Evolutionary conservation across 179 eudicot genomes (phyloP), one percentile per base, ranked within the genome.

Genomic region (Sideroxylon spinosum): DNA sequence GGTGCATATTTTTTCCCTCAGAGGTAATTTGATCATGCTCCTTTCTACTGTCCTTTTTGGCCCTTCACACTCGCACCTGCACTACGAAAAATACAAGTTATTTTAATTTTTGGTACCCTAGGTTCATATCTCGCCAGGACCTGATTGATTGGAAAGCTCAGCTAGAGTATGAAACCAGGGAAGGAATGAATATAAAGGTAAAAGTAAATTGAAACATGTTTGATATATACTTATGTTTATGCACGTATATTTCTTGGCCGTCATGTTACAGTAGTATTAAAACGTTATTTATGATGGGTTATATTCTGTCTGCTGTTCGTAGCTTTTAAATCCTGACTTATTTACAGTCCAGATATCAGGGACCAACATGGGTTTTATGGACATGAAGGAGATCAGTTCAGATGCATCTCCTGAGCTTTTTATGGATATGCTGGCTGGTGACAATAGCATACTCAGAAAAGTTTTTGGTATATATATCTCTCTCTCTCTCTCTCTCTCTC

Each of bases 301-400:
- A 25, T 62, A 25, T 78, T 71, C 22, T n/a, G 60, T 6, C 37
- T 32, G 16, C 64, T 20, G 28, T 74, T 81, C 77, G 53, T 75
- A 66, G 48, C 73, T 81, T 77, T 78, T 52, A 80, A 83, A 80
- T 83, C 71, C 90, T 95, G 90, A 91, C 93, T 84, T 84, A 82
- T 87, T 83, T 88, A 86, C 97, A 95, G 98, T 93, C 92, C 98
- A 95, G 98, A 86, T 93, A 85, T 87, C 92, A 90, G 85, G 88
- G 86, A 82, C 85, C 85, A 86, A 88, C 84, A 81, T 88, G 84
- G 88, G 88, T 72, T 86, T 93, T 72, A 88, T 95, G 85, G 98
- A 95, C 82, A 85, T 83, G 78, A 89, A 88, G 91, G 90, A 85
- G 76, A 87, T 89, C 69, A 88, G 81, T 73, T 70, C 90, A 44